Conservation (phyloP, 768 basidiomycete species). For the Boletus vermiculosoides region DNA sequence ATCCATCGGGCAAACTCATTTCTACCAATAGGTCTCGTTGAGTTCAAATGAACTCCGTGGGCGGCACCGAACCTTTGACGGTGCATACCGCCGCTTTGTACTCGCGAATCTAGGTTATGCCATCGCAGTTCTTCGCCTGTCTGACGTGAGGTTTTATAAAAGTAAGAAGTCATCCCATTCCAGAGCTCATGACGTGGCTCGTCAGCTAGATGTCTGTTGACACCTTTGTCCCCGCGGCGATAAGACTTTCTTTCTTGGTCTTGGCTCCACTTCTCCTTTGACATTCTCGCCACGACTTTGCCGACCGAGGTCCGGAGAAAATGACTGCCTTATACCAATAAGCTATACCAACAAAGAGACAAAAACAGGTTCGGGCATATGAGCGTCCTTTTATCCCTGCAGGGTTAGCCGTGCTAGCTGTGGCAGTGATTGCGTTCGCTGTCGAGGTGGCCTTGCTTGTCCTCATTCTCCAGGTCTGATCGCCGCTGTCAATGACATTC, state of each 20-base stretch:
- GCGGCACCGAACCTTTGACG: conserved; percentile 78
- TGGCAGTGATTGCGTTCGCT: conserved; percentile 57
- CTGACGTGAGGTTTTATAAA: conserved; percentile 68
- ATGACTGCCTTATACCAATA: conserved; percentile 25
- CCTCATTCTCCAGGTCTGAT: conserved; percentile 46
- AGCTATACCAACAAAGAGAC: conserved; percentile 57
- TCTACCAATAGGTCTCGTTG: conserved; percentile 49
- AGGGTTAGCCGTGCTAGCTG: conserved; percentile 64
- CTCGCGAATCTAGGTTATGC: conserved; percentile 73
- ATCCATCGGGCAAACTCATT: conserved; percentile 53
- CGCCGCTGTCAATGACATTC: conserved; percentile 15
- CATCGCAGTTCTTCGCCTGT: conserved; percentile 75
- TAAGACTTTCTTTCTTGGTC: conserved; percentile 60
- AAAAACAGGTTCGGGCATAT: conserved; percentile 59
- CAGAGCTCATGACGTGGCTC: background rate
- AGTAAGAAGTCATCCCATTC: conserved; percentile 45
- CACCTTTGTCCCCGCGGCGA: background rate
- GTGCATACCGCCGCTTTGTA: conserved; percentile 76
- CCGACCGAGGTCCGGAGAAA: conserved; percentile 50
- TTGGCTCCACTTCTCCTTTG: conserved; percentile 63
- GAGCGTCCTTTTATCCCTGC: conserved; percentile 80
- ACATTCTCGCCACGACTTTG: conserved; percentile 73
- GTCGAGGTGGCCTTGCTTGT: conserved; percentile 67
- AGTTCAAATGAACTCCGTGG: conserved; percentile 74
- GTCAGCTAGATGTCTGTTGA: background rate